Evolutionary conservation across 441 rosid genomes (phyloP), one percentile per base, ranked within the genome.

Genomic region (Sinapis alba): DNA sequence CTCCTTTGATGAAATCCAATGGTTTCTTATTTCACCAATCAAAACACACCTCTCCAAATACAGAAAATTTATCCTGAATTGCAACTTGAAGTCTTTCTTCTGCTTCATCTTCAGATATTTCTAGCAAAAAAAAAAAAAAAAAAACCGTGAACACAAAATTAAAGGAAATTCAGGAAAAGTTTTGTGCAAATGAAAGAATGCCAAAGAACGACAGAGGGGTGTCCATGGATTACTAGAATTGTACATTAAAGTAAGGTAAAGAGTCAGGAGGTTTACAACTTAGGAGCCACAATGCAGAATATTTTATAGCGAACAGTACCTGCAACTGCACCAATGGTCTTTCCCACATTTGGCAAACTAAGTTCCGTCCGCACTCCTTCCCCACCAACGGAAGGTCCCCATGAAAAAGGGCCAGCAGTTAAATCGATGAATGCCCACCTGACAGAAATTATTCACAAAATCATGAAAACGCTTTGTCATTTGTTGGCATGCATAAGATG

Each of bases 331-430:
- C 99, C 99, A 74, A 94, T 92, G 45, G 98, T 96, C 84, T 92
- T 90, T 41, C 86, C 88, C 79, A 96, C 98, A 86, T 92, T 92
- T 79, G 99, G 99, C 65, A 96, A 84, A 84, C 97, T 92, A 73
- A 79, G 80, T 66, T 88, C 88, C 6, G 98, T 96, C 56, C 98
- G 96, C 71, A 96, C 98, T 73, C 99, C 99, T 86, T 96, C 98
- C 77, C 99, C 99, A 77, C 99, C 99, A 72, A 96, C 99, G 81
- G 99, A 93, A 69, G 99, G 98, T 68, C 99, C 99, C 99, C 98
- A 96, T 13, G 98, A 84, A 82, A 96, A 96, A 77, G 98, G 98
- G 62, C 98, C 99, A 21, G 98, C 98, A 51, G 87, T 81, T 81
- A 96, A 86, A 83, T 96, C 98, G 78, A 96, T 83, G 80, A 96